Percentiles rank a stretch among this genome's conserved stretches.
phyloP scores from a whole-genome alignment of 306 rosid species.

The Hippophae rhamnoides region DNA sequence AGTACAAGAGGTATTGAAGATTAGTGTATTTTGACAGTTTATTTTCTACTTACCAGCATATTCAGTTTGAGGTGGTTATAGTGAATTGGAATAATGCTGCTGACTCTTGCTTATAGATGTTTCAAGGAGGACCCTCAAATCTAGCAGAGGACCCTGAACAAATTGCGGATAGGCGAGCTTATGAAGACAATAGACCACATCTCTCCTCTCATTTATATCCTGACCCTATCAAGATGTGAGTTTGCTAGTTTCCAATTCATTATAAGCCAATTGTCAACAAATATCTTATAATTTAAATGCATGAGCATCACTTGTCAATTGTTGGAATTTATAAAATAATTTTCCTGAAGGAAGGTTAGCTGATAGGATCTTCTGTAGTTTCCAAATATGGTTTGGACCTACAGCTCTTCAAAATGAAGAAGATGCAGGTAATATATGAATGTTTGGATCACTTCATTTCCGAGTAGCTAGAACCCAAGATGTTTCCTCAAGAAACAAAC shows the following conservation, averaged over 20 bases:
- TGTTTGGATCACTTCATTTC: too few species aligned
- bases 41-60: background rate
- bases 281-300: background rate
- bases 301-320: background rate
- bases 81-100: background rate
- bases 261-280: background rate
- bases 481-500: too few species aligned
- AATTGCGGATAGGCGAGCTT: conserved; percentile 23
- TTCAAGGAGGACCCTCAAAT: conserved; percentile 23
- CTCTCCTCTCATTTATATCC: conserved; percentile 19
- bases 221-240: conserved; percentile 15
- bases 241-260: background rate
- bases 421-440: too few species aligned
- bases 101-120: conserved; percentile 11
- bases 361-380: too few species aligned
- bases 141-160: conserved; percentile 20
- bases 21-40: too few species aligned
- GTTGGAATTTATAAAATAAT: background rate
- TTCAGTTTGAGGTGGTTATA: background rate
- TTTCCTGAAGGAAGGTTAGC: background rate
- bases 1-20: conserved; percentile 16
- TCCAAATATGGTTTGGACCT: too few species aligned
- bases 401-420: too few species aligned
- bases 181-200: conserved; percentile 21
- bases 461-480: too few species aligned